Evolutionary conservation across 495 filamentous ascomycete genomes (phyloP), one percentile per base, ranked within the genome.

Genomic region (Letharia columbiana): DNA sequence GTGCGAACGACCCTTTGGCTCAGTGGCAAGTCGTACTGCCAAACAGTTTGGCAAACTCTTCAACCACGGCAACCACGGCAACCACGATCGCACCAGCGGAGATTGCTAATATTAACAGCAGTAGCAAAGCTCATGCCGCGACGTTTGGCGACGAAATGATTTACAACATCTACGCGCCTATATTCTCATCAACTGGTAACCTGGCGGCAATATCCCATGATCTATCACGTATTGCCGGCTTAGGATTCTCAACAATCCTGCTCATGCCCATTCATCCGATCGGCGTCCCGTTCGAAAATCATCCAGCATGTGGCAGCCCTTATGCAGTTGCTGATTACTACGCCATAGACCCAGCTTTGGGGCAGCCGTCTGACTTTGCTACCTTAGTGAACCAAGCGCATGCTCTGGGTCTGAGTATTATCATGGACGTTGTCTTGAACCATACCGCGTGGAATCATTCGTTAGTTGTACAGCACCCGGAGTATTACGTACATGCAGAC

Each of bases 391-490:
- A 5, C n/a, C 39, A 61, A 61, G 59, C 59, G 11, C 59, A 61
- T 61, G 59, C 59, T 31, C 31, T 61, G 42, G 59, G 59, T 31
- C 39, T 61, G 40, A 61, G 44, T 17, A 13, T 61, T 9, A 41
- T 61, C 39, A 61, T 61, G 59, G 59, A 61, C 8, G 59, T 61
- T n/a, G 59, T 61, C 59, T 37, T 61, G 40, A 61, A 61, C 20
- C 59, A 61, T 61, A 61, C 59, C n/a, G 59, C 59, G 28, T 61
- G 59, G 59, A 61, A 28, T 12, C 59, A 61, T 28, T 39, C 59
- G 20, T 44, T 61, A 20, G 9, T 61, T 20, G 3, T 20, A 9
- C 39, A 61, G n/a, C 59, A 45, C 12, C 59, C 59, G 9, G 59
- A 61, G n/a, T 44, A 42, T n/a, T 61, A 61, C 42, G 59, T 61